Evolutionary conservation across 345 rosid genomes (phyloP), one percentile per base, ranked within the genome.

Genomic region (Eucalyptus camaldulensis): DNA sequence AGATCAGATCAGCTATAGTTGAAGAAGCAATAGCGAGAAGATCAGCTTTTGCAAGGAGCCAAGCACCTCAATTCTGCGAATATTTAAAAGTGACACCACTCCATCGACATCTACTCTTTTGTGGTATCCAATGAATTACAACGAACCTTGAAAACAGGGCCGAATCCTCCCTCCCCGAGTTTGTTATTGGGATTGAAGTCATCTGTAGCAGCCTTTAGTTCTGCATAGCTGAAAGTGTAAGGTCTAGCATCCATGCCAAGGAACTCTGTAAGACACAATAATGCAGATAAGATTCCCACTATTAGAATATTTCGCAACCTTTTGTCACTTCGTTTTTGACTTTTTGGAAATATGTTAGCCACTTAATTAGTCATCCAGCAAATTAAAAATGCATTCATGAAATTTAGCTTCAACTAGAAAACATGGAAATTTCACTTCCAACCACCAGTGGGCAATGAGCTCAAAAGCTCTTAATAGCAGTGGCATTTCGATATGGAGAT

Each of bases 101-200:
- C 15, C 69, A 62, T 62, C 69, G 6, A 13, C 8, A 13, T 12
- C n/a, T 27, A 62, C 31, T 27, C 13, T 58, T 62, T 27, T 27
- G 31, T 62, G 69, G 6, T 62, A 62, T 27, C 31, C 5, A 27
- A 62, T n/a, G 31, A 12, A 60, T 60, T 27, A n/a, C 2, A 65
- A n/a, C 76, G 4, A 65, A 65, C 40, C 76, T 4, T 93, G 67
- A 88, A 96, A 87, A 96, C 98, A 5, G 98, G 95, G 90, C 99
- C 96, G 88, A 93, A 96, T 87, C 99, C 96, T 92, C 97, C 98
- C 92, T 96, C 98, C 90, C 97, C 98, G 62, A 95, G 96, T 91
- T 96, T 96, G 91, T 95, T 93, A 83, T 93, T 88, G 65, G 92
- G 90, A 91, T 89, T 92, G 85, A 96, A 96, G 87, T 94, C 95